Conservation (phyloP, 495 filamentous ascomycete genomes). For the Aspergillus conjunctus region DNA sequence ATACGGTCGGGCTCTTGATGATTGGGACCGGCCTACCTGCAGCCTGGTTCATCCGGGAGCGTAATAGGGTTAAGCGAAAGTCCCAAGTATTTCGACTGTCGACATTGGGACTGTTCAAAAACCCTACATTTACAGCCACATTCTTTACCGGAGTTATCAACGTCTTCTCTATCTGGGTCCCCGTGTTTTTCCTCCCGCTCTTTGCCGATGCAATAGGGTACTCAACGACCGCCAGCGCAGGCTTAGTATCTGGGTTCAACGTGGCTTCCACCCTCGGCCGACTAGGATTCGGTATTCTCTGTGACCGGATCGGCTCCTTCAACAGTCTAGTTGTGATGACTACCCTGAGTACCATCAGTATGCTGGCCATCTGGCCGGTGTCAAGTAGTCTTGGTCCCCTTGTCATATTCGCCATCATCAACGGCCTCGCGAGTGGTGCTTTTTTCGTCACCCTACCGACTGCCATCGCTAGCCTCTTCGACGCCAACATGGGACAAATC, state of each 20-base stretch:
- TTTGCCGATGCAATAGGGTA: conserved; percentile 1
- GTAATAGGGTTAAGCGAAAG: not conserved
- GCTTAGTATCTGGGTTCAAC: not conserved
- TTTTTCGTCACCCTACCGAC: conserved; percentile 10
- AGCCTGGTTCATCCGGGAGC: conserved; percentile 3
- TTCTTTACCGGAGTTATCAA: conserved; percentile 3
- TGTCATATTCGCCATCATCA: conserved; percentile 4
- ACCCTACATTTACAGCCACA: not conserved
- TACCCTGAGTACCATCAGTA: conserved; percentile 2
- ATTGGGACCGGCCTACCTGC: conserved; percentile 1
- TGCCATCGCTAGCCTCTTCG: not conserved
- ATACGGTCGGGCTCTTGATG: not conserved
- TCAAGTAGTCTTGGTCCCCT: conserved; percentile 1
- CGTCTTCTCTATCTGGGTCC: conserved; percentile 6
- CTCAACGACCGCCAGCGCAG: not conserved
- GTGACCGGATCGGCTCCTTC: conserved; percentile 5
- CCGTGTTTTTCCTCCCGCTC: conserved; percentile 3
- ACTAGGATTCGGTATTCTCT: not conserved
- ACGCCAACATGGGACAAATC: not conserved
- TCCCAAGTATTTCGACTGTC: not conserved
- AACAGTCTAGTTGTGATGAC: conserved; percentile 5
- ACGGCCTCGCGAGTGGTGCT: conserved; percentile 6
- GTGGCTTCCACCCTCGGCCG: not conserved
- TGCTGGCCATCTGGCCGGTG: conserved; percentile 5
- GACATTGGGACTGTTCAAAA: conserved; percentile 4